These are phyloP conservation scores for Nelumbo lutea DNA, from an alignment of 164 flowering plant species.

Conservation along the genomic window DNA sequence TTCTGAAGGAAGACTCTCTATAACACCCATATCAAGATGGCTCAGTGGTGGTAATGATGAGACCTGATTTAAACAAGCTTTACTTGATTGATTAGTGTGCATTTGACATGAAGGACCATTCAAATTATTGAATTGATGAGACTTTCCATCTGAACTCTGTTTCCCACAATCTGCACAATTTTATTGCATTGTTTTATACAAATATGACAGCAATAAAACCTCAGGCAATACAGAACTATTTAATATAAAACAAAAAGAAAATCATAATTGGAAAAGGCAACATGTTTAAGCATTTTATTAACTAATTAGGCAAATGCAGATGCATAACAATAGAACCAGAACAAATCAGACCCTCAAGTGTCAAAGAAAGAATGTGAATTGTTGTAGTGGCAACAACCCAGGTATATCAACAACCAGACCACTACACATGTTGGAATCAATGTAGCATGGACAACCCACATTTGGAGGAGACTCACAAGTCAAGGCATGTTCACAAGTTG, in stretches of 20 bases:
- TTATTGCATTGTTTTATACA: background rate
- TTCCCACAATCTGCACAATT: slow-evolving; percentile 22
- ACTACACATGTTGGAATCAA: too few species aligned
- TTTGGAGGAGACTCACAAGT: too few species aligned
- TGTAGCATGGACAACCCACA: too few species aligned
- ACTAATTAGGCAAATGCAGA: too few species aligned
- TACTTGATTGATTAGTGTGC: slow-evolving; percentile 18
- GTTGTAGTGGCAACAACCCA: too few species aligned
- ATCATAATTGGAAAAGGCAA: too few species aligned
- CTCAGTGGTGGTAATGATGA: slow-evolving; percentile 50
- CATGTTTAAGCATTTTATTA: too few species aligned
- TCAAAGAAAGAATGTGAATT: too few species aligned
- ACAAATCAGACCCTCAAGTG: too few species aligned
- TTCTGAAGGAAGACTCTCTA: slow-evolving; percentile 76
- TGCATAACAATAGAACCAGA: too few species aligned
- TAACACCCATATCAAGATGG: slow-evolving; percentile 68
- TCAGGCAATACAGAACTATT: background rate
- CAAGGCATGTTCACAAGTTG: too few species aligned
- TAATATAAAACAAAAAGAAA: background rate
- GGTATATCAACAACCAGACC: too few species aligned
- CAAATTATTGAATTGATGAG: slow-evolving; percentile 14
- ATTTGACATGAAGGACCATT: slow-evolving; percentile 17
- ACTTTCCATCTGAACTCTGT: slow-evolving; percentile 14
- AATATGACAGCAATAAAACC: background rate
- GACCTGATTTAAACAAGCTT: slow-evolving; percentile 20